phyloP scores from a whole-genome alignment of 306 rosid species.

The Myrica gale region DNA sequence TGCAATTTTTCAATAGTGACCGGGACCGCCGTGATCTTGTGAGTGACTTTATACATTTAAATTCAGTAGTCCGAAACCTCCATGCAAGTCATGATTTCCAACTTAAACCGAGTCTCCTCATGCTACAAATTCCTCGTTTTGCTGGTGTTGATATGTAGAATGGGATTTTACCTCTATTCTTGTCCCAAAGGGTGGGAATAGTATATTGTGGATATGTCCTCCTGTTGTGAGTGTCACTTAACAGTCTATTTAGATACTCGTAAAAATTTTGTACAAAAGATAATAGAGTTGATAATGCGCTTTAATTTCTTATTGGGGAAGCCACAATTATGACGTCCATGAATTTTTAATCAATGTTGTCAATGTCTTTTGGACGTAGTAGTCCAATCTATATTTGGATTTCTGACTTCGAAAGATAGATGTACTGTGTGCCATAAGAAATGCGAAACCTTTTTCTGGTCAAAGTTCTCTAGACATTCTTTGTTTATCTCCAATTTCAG shows the following conservation, averaged over 20 bases:
- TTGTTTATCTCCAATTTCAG: background rate
- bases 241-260: background rate
- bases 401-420: background rate
- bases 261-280: background rate
- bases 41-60: conserved; percentile 28
- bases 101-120: background rate
- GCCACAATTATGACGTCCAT: background rate
- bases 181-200: background rate
- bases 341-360: background rate
- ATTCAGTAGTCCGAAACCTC: conserved; percentile 12
- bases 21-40: conserved; percentile 96
- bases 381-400: background rate
- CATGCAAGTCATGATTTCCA: conserved; percentile 1
- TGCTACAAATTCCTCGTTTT: background rate
- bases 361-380: background rate
- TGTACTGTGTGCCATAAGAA: background rate
- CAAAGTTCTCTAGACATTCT: background rate
- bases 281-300: background rate
- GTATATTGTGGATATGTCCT: background rate
- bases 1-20: conserved; percentile 82
- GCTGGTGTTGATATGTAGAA: background rate
- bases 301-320: background rate
- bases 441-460: background rate
- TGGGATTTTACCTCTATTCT: background rate
- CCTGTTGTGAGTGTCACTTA: background rate